Evolutionary conservation across 1,139 yeast genomes (phyloP), one percentile per base, ranked within the genome.

Genomic region (Pichia inconspicua): DNA sequence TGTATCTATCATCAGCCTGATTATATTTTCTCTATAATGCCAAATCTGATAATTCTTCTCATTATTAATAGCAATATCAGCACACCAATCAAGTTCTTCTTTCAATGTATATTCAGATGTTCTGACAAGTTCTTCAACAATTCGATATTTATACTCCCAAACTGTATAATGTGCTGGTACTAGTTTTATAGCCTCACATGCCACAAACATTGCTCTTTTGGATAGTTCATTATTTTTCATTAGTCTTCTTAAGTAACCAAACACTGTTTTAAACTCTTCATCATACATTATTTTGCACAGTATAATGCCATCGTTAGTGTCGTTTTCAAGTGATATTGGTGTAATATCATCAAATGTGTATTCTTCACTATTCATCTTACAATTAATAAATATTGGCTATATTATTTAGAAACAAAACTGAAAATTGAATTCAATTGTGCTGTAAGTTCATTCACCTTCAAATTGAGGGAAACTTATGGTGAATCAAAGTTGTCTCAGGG

Each of bases 31-130:
- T 47, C 97, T 76, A 61, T 90, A 88, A 59, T 89, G 87, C 98
- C 98, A 92, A 28, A 92, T 84, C 66, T 92, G 99, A 68, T 94
- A 92, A 68, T 90, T 92, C 65, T 92, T 92, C 43, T 90, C 84
- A 62, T 86, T 82, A 10, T 76, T 81, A 46, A 84, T 62, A 0
- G 96, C 92, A 41, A 85, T 68, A 39, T 73, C 72, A 56, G 87
- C 94, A 55, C 90, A 74, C 96, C 96, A 89, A 42, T 77, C 77
- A 39, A 84, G 66, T 60, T 84, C 94, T 14, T 69, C 67, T 19
- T 64, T 59, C 38, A 77, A 48, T 54, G 42, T 37, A 32, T 42
- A 44, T 4, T 37, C 48, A n/a, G 41, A 28, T 3, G 40, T 43
- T 2, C 31, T 31, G 1, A 35, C 25, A 9, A 59, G 35, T 44